Evolutionary conservation across 345 rosid genomes (phyloP), one percentile per base, ranked within the genome.

Genomic region (Salix purpurea): DNA sequence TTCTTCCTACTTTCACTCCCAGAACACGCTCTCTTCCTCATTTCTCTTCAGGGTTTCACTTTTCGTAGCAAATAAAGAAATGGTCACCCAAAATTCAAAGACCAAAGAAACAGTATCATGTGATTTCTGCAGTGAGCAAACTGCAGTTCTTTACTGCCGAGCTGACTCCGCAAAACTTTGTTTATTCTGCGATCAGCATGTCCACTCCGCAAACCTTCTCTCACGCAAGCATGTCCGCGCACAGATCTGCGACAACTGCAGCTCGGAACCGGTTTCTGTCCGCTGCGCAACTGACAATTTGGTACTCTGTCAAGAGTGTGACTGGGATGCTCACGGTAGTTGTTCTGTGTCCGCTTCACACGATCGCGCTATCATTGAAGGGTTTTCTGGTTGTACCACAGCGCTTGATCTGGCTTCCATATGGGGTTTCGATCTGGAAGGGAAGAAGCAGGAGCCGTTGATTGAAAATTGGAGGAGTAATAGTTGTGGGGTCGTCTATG

Each of bases 141-240:
- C 80, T 18, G 96, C 99, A 75, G 89, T 93, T 69, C 85, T 95
- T 8, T 90, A 87, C 85, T 95, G 99, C 78, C n/a, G 91, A 76
- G 96, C 97, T 3, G 97, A 95, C 80, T 80, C 90, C 7, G 99
- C 99, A 18, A 91, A 88, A 90, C 94, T 95, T 2, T 95, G 99
- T 52, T 77, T 95, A 56, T 87, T 84, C 72, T 95, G 99, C 68
- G 99, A 95, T 76, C 97, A 89, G 68, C 99, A 87, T 46, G 99
- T 95, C 24, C 99, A 91, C 89, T 88, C 96, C 7, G 99, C 97
- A 19, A 95, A 95, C 80, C 85, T 84, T 2, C 86, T 93, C 16
- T 90, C 97, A 1, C 85, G 81, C 64, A 95, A 93, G 79, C 99
- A 95, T 84, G 46, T 89, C 34, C 93, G 99, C 13, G 93, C 97